Evolutionary conservation across 768 basidiomycete genomes (phyloP).

Genomic region (Daedaleopsis nitida): DNA sequence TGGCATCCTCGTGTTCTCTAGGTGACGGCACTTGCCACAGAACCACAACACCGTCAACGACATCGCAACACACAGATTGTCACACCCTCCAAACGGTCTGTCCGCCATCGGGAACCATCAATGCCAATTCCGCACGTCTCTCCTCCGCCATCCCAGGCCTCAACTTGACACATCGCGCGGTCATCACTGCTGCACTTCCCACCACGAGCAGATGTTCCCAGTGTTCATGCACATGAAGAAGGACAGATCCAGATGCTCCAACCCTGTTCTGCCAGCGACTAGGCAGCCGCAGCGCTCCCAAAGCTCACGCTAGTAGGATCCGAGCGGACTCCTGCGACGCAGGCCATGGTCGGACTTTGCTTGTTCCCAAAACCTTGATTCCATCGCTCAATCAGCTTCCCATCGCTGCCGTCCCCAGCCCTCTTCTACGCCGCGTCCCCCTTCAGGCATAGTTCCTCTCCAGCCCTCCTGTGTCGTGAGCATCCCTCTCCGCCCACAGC

Average conservation of each 20-base stretch:
- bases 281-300: background rate
- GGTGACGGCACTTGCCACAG: background rate
- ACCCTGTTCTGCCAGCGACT: background rate
- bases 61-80: background rate
- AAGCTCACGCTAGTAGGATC: background rate
- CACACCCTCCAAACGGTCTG: background rate
- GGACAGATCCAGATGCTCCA: background rate
- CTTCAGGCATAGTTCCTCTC: background rate
- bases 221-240: background rate
- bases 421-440: background rate
- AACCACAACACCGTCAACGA: background rate
- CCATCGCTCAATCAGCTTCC: conserved; percentile 9
- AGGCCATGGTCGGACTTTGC: background rate
- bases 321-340: background rate
- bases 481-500: background rate
- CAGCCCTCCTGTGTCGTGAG: background rate
- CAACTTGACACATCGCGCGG: too few species aligned
- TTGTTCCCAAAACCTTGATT: conserved; percentile 1
- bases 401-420: conserved; percentile 1
- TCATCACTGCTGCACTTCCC: too few species aligned
- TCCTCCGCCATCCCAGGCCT: background rate
- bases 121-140: background rate
- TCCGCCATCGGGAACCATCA: background rate
- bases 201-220: background rate
- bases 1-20: background rate